Base-by-base conservation (phyloP, 2,329 filamentous ascomycete genomes). In the Pezicula radicicola region DNA sequence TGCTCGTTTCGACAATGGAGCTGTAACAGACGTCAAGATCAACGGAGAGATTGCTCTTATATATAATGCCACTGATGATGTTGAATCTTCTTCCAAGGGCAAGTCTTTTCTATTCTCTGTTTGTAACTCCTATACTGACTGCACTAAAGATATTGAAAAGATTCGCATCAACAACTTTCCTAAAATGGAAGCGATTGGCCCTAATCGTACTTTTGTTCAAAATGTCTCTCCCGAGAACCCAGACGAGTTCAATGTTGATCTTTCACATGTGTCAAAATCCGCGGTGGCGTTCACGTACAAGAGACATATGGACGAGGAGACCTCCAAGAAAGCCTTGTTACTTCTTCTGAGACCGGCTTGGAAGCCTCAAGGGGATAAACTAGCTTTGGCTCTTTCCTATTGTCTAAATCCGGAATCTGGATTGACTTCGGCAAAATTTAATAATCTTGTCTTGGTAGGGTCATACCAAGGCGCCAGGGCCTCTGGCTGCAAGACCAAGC, bases 201-300 rank as follows among this genome's bases (percentile, higher is more conserved):
- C 92, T 1, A 99, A 99, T 68, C 90, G 91, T 41, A 89, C 91
- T 52, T 96, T 97, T 70, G 85, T 97, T 48, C 83, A 85, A 30
- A 87, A 91, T 60, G 76, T 80, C 5, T 71, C 75, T 1, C 65
- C 77, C 1, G 83, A 87, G 9, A 84, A 81, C 52, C 80, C 87
- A 3, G 92, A 95, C 53, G 87, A 93, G 65, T 99, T 95, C 71
- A 81, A 76, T 0, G 74, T 99, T 30, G 83, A 92, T 55, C 72
- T 94, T n/a, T 77, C 84, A 13, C 84, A 86, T 65, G 80, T 97
- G 73, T 77, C 55, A 84, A 86, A 62, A 86, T 41, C 89, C 1
- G 81, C 87, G 0, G 85, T 93, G 6, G 93, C 88, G 7, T 97
- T 99, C 74, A 96, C 94, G 54, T 99, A 97, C 70, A 89, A 92